Conservation (phyloP, 2,329 filamentous ascomycete species). For the Xylaria sp. region DNA sequence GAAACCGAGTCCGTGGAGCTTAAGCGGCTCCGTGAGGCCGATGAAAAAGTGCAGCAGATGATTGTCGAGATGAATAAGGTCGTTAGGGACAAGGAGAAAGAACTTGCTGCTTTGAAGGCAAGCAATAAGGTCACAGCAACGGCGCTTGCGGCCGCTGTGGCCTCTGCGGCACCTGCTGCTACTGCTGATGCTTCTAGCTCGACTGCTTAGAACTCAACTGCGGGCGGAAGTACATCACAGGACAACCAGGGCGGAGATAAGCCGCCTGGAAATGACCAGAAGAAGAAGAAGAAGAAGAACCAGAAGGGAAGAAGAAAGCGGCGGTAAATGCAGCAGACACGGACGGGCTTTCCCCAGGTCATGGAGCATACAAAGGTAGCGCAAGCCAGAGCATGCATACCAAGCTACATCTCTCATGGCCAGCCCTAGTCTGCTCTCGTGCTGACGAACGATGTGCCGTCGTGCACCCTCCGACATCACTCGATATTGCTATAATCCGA, state of each 20-base stretch:
- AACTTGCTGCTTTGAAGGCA: constrained; percentile 55
- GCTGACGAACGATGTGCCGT: not conserved
- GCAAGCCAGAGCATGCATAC: not conserved
- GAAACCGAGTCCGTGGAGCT: constrained; percentile 63
- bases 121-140: constrained; percentile 42
- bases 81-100: constrained; percentile 60
- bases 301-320: no score
- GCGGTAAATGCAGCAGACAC: no score
- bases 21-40: constrained; percentile 57
- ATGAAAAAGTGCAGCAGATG: constrained; percentile 58
- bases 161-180: constrained; percentile 11
- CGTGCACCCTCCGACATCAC: not conserved
- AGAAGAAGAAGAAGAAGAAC: no score
- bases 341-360: no score
- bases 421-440: not conserved
- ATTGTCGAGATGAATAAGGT: constrained; percentile 53
- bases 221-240: not conserved
- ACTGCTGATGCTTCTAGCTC: constrained; percentile 12
- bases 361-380: no score
- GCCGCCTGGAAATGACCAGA: not conserved
- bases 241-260: not conserved
- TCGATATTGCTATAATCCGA: not conserved
- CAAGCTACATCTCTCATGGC: not conserved
- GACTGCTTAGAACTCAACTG: constrained; percentile 21
- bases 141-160: not conserved